phyloP scores from a whole-genome alignment of 1,284 basidiomycete species.

The Rhodofomes roseus region DNA sequence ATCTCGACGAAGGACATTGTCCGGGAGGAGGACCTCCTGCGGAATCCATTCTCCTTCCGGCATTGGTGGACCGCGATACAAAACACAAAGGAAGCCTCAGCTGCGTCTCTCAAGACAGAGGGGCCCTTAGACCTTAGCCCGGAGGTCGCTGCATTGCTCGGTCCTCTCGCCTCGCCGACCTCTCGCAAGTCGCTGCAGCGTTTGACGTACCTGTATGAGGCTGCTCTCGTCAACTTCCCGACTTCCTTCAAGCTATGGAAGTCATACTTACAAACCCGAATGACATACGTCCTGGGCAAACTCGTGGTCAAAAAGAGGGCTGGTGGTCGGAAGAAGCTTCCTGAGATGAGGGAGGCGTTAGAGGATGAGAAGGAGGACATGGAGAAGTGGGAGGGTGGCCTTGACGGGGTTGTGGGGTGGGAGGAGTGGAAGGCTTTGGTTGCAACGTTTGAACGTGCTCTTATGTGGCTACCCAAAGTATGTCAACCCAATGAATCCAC shows the following conservation, averaged over 20 bases:
- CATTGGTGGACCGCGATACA: constrained; percentile 91
- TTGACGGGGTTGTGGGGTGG: constrained; percentile 89
- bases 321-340: constrained; percentile 84
- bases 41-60: constrained; percentile 88
- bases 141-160: constrained; percentile 53
- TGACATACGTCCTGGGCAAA: constrained; percentile 85
- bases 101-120: constrained; percentile 55
- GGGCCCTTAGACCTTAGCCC: constrained; percentile 42
- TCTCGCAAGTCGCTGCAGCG: constrained; percentile 78
- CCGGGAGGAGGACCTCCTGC: constrained; percentile 93
- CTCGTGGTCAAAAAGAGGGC: constrained; percentile 67
- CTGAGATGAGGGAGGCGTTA: constrained; percentile 83
- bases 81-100: constrained; percentile 66
- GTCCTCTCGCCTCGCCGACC: constrained; percentile 70
- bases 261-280: constrained; percentile 82
- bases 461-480: constrained; percentile 92
- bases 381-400: constrained; percentile 79
- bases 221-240: constrained; percentile 86
- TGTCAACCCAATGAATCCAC: constrained; percentile 26
- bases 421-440: constrained; percentile 92
- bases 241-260: constrained; percentile 95
- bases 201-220: constrained; percentile 89
- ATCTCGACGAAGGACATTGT: constrained; percentile 77
- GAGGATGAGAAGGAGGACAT: constrained; percentile 79
- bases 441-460: constrained; percentile 86